These are phyloP conservation scores for Hsuehochloa calcarea DNA, from an alignment of 176 grass and related monocot species.

Conservation along the genomic window DNA sequence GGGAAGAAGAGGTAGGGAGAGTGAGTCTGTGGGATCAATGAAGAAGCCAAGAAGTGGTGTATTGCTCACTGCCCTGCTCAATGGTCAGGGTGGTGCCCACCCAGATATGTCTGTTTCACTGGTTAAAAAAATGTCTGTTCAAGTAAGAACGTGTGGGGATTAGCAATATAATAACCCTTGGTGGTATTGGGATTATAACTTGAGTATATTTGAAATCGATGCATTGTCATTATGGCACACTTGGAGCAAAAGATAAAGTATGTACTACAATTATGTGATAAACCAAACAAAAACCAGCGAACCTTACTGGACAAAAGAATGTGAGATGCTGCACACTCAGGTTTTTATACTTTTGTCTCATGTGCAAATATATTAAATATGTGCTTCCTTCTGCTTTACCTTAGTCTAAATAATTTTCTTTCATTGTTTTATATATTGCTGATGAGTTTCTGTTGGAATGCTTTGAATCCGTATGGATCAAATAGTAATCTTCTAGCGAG, in stretches of 20 bases:
- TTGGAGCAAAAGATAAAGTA: not conserved
- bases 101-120: not conserved
- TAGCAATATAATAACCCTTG: not conserved
- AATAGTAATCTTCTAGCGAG: conserved; percentile 11
- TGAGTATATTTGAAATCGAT: not conserved
- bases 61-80: too few species aligned
- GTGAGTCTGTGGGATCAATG: too few species aligned
- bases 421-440: not conserved
- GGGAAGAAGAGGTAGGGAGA: too few species aligned
- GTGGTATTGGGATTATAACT: not conserved
- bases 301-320: not conserved
- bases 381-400: not conserved
- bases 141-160: not conserved
- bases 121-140: not conserved
- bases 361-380: not conserved
- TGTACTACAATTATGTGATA: not conserved
- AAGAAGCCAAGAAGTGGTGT: too few species aligned
- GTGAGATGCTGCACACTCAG: not conserved
- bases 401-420: not conserved
- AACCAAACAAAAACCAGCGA: not conserved
- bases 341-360: not conserved
- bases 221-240: not conserved
- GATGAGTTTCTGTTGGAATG: not conserved
- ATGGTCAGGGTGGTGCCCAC: too few species aligned
- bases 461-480: not conserved